phyloP scores from a whole-genome alignment of 2,329 filamentous ascomycete genomes.

The Cytospora mali region DNA sequence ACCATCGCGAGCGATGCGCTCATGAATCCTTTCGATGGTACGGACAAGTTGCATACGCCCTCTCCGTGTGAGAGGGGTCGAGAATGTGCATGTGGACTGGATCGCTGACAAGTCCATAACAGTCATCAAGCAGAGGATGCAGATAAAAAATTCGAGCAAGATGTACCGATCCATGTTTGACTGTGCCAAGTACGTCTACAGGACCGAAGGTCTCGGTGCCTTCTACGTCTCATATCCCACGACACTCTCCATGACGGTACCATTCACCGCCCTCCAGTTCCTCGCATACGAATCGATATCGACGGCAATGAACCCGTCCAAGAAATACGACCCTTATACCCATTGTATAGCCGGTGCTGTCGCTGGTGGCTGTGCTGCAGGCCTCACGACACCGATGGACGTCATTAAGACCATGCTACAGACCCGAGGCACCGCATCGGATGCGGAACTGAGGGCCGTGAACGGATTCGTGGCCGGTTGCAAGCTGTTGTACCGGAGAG shows the following conservation, averaged over 20 bases:
- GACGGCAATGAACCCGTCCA: conserved; percentile 85
- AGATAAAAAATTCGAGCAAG: conserved; percentile 88
- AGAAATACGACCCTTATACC: conserved; percentile 87
- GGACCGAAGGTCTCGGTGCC: conserved; percentile 81
- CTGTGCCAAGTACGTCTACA: conserved; percentile 87
- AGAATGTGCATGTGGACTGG: not conserved
- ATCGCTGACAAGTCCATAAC: conserved; percentile 22
- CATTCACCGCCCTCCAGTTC: conserved; percentile 96
- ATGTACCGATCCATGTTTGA: conserved; percentile 84
- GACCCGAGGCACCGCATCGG: conserved; percentile 79
- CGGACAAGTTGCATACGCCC: conserved; percentile 33
- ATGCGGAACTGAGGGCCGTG: conserved; percentile 82
- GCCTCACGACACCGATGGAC: conserved; percentile 92
- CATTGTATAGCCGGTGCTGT: conserved; percentile 92
- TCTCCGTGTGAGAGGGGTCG: not conserved
- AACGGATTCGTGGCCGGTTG: conserved; percentile 80
- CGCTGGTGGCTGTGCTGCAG: conserved; percentile 90
- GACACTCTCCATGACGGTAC: conserved; percentile 96
- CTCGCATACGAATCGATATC: conserved; percentile 97
- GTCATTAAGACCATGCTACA: conserved; percentile 98
- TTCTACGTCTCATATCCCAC: conserved; percentile 99
- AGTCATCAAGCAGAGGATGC: conserved; percentile 99
- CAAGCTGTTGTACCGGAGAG: conserved; percentile 77
- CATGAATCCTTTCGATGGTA: conserved; percentile 99
- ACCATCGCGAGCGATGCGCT: conserved; percentile 97